A percentile compares a stretch with the other conserved stretches of the same genome.
Conservation (phyloP, 2,329 filamentous ascomycete genomes). For the Sporothrix euskadiensis region DNA sequence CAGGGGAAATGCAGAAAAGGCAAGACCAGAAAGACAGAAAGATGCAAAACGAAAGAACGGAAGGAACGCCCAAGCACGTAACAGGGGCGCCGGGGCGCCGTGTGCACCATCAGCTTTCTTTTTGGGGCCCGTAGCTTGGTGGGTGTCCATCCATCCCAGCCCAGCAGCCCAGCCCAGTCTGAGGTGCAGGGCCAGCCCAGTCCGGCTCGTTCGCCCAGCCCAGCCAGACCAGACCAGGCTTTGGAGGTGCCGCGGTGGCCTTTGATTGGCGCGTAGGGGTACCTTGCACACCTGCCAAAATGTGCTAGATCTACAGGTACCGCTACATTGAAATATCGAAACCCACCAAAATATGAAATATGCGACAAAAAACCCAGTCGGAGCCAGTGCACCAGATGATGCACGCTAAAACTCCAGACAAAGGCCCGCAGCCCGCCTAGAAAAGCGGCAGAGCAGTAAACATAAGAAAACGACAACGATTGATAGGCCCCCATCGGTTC, state of each 20-base stretch:
- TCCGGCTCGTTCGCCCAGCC: constrained; percentile 6
- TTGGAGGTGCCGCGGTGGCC: neutral
- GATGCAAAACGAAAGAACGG: constrained; percentile 13
- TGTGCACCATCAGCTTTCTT: constrained; percentile 18
- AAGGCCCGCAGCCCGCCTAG: constrained; percentile 13
- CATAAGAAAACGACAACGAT: neutral
- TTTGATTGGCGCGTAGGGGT: constrained; percentile 11
- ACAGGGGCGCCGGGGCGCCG: constrained; percentile 18
- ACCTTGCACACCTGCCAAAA: neutral
- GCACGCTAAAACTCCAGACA: constrained; percentile 22
- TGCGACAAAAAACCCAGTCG: constrained; percentile 14
- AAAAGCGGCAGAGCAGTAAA: constrained; percentile 1
- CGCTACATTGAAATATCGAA: constrained; percentile 1
- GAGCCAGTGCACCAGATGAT: neutral
- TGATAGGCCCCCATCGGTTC: neutral
- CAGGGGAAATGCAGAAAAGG: constrained; percentile 8
- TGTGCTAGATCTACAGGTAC: constrained; percentile 18
- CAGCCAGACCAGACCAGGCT: constrained; percentile 17
- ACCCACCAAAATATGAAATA: constrained; percentile 3
- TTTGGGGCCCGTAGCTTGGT: neutral
- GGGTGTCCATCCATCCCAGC: constrained; percentile 15
- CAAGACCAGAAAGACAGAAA: neutral
- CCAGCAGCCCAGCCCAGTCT: constrained; percentile 16
- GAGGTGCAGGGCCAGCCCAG: constrained; percentile 16
- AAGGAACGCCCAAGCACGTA: constrained; percentile 24